Conservation (phyloP, 176 grass and related monocot species). For the Oryza rufipogon region DNA sequence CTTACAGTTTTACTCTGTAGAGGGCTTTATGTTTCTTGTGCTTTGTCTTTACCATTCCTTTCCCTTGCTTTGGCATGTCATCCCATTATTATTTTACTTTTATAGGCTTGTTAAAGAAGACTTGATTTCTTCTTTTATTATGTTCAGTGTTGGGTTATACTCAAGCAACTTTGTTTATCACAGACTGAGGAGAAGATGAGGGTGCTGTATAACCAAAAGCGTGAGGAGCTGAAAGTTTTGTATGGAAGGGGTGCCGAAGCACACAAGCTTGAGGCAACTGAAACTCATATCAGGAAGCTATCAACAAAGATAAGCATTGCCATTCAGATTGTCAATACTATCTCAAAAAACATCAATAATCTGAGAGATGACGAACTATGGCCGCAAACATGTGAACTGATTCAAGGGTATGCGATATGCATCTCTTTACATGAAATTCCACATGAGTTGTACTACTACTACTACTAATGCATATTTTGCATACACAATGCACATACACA, state of each 20-base stretch:
- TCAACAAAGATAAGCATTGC: conserved; percentile 57
- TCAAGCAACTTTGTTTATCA: conserved; percentile 31
- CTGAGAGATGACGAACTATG: conserved; percentile 80
- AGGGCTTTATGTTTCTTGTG: not conserved
- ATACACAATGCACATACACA: not conserved
- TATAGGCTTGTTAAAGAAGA: not conserved
- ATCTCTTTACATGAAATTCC: conserved; percentile 5
- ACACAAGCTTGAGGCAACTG: conserved; percentile 49
- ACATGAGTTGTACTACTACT: not conserved
- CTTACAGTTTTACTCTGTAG: conserved; percentile 1
- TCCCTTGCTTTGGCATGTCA: conserved; percentile 1
- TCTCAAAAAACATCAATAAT: conserved; percentile 61
- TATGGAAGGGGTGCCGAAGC: conserved; percentile 48
- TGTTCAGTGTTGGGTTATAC: conserved; percentile 18
- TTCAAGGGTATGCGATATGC: conserved; percentile 63
- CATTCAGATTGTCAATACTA: conserved; percentile 53
- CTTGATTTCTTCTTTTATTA: conserved; percentile 3
- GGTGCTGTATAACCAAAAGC: conserved; percentile 45
- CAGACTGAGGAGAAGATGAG: conserved; percentile 68
- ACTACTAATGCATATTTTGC: not conserved
- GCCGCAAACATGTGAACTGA: conserved; percentile 53
- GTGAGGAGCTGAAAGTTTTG: conserved; percentile 26
- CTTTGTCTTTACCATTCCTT: not conserved
- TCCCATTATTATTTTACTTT: not conserved
- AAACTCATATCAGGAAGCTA: conserved; percentile 53